phyloP scores from a whole-genome alignment of 176 grass and related monocot genomes.

The Musa schizocarpa region DNA sequence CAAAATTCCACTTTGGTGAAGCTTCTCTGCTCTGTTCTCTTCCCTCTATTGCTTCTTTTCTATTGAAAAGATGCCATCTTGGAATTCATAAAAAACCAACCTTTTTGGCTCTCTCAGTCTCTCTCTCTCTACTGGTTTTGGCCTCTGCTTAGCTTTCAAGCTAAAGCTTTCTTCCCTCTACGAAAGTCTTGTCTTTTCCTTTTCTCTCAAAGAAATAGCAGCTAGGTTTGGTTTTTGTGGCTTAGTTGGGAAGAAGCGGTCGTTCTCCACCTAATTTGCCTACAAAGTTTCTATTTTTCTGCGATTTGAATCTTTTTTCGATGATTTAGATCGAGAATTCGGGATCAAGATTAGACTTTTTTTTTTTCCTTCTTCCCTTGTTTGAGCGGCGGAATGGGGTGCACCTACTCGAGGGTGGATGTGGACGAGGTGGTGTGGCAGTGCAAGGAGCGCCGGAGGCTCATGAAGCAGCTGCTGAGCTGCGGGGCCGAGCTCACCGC shows the following conservation, averaged over 20 bases:
- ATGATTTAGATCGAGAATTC: conserved; percentile 2
- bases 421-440: conserved; percentile 70
- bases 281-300: not conserved
- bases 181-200: not conserved
- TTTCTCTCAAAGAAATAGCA: not conserved
- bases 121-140: not conserved
- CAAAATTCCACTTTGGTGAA: conserved; percentile 2
- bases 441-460: conserved; percentile 73
- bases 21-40: conserved; percentile 1
- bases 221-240: not conserved
- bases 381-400: conserved; percentile 54
- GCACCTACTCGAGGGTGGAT: conserved; percentile 56
- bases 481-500: conserved; percentile 54
- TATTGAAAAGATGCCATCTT: conserved; percentile 2
- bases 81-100: not conserved
- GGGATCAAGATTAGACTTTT: not conserved
- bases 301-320: not conserved
- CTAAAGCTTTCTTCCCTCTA: conserved; percentile 2
- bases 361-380: not conserved
- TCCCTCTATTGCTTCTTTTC: not conserved
- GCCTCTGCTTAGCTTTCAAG: conserved; percentile 11
- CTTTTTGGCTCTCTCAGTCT: not conserved
- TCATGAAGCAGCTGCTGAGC: conserved; percentile 79
- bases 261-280: not conserved
- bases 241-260: not conserved